A percentile compares a stretch with the other conserved stretches of the same genome.
These are phyloP conservation scores for Blastobotrys raffinosifermentans DNA, from an alignment of 1,139 yeast genomes.

Conservation along the genomic window DNA sequence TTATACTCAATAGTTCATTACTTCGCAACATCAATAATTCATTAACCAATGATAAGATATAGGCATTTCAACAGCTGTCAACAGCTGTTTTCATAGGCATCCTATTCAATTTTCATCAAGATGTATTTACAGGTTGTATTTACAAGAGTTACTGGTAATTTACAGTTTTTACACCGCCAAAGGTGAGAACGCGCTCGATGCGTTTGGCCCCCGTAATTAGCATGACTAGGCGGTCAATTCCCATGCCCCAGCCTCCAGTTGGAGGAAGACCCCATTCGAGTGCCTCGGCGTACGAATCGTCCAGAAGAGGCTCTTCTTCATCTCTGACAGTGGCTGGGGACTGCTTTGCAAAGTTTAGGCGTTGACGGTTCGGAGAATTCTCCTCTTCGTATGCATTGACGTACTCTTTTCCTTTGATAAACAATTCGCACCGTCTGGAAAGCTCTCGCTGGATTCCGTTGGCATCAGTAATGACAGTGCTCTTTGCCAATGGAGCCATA, in stretches of 20 bases:
- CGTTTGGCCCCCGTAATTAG: conserved; percentile 55
- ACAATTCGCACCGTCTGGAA: conserved; percentile 76
- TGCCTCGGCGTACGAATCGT: conserved; percentile 59
- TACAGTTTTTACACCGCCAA: conserved; percentile 78
- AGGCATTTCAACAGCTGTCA: too few species aligned
- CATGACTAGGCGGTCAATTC: conserved; percentile 86
- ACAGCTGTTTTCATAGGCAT: too few species aligned
- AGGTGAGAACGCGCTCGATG: conserved; percentile 74
- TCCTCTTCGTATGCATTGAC: conserved; percentile 97
- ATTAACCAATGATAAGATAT: too few species aligned
- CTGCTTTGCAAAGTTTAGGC: conserved; percentile 34
- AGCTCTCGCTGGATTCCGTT: conserved; percentile 35
- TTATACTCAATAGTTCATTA: too few species aligned
- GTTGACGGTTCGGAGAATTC: conserved; percentile 74
- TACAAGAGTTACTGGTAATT: conserved; percentile 22
- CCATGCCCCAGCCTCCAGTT: conserved; percentile 97
- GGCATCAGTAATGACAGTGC: conserved; percentile 33
- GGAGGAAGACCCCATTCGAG: conserved; percentile 97
- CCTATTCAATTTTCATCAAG: too few species aligned
- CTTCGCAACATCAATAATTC: too few species aligned
- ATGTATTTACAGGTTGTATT: not conserved
- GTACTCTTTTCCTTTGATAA: conserved; percentile 73
- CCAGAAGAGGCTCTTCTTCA: conserved; percentile 63
- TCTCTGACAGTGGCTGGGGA: conserved; percentile 37
- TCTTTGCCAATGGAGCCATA: conserved; percentile 85